A percentile compares a stretch with the other conserved stretches of the same genome.
Evolutionary conservation across 441 rosid species (phyloP).

Genomic region (Euphorbia celastroides): DNA sequence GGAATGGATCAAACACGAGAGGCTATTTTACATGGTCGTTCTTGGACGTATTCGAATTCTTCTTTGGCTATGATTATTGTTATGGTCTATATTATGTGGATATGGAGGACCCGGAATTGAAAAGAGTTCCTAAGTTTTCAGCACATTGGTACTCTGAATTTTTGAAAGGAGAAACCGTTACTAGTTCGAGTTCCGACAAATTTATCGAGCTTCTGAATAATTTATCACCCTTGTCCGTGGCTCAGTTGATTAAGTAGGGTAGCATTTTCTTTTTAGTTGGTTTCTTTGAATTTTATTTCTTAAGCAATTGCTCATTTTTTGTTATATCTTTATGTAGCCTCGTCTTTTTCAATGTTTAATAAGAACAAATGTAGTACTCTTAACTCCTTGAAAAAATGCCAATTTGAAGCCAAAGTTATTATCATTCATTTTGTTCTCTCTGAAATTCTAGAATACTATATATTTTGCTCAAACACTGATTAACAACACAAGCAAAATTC

Average conservation of each 20-base stretch:
- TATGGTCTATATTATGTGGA: slow-evolving; percentile 52
- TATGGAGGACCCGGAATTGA: slow-evolving; percentile 41
- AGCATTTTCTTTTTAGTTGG: too few species aligned
- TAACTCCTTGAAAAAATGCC: too few species aligned
- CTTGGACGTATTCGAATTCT: slow-evolving; percentile 45
- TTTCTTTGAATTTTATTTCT: too few species aligned
- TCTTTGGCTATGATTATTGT: slow-evolving; percentile 35
- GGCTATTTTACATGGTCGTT: slow-evolving; percentile 39
- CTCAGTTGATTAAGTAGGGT: too few species aligned
- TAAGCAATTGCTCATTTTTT: too few species aligned
- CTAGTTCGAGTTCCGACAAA: background rate
- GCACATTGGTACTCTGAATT: slow-evolving; percentile 53
- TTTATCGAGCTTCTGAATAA: slow-evolving; percentile 14
- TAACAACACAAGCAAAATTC: too few species aligned
- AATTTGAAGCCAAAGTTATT: too few species aligned
- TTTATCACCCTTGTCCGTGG: too few species aligned
- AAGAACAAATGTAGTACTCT: too few species aligned
- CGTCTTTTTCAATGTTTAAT: too few species aligned
- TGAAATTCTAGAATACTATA: background rate
- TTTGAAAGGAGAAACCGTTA: slow-evolving; percentile 40
- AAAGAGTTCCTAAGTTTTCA: slow-evolving; percentile 53
- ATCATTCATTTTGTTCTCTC: background rate
- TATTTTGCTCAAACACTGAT: background rate
- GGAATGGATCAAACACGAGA: slow-evolving; percentile 55
- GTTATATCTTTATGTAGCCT: too few species aligned